Percentiles rank a stretch among this genome's conserved stretches.
Evolutionary conservation across 768 basidiomycete genomes (phyloP).

Genomic region (Mycena olivaceomarginata): DNA sequence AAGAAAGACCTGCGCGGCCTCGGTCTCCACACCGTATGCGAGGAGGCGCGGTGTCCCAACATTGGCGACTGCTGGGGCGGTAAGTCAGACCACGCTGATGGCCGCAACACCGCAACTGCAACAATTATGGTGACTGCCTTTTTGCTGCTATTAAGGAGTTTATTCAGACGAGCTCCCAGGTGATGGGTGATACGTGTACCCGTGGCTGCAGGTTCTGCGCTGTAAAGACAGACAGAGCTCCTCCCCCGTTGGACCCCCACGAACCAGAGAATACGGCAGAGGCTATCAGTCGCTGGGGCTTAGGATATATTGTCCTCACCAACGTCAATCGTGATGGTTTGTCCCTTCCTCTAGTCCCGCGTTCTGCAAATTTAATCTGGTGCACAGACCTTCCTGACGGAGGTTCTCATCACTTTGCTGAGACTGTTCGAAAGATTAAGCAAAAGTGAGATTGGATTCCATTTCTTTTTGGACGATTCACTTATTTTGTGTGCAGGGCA

Average conservation of each 20-base stretch:
- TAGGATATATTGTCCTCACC: constrained; percentile 98
- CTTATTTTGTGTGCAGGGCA: constrained; percentile 71
- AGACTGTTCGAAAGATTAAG: constrained; percentile 96
- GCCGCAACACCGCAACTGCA: constrained; percentile 91
- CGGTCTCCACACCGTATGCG: constrained; percentile 96
- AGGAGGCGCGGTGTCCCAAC: constrained; percentile 99
- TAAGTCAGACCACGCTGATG: constrained; percentile 81
- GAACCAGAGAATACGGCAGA: constrained; percentile 99
- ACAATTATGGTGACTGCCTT: constrained; percentile 92
- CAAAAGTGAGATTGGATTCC: constrained; percentile 78
- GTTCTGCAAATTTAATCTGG: not conserved
- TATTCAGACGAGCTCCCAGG: constrained; percentile 63
- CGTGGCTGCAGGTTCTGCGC: constrained; percentile 98
- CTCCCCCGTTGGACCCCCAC: constrained; percentile 94
- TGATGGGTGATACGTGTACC: constrained; percentile 99
- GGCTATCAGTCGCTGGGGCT: constrained; percentile 97
- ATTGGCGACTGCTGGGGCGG: constrained; percentile 99
- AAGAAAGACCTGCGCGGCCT: constrained; percentile 97
- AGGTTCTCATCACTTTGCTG: constrained; percentile 95
- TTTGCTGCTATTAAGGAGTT: constrained; percentile 21
- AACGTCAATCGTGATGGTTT: constrained; percentile 97
- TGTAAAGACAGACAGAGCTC: constrained; percentile 93
- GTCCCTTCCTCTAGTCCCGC: constrained; percentile 11
- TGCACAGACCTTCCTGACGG: constrained; percentile 90
- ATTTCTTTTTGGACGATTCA: constrained; percentile 8